Evolutionary conservation across 1,284 basidiomycete genomes (phyloP).

Genomic region (Sphagnurus paluster): DNA sequence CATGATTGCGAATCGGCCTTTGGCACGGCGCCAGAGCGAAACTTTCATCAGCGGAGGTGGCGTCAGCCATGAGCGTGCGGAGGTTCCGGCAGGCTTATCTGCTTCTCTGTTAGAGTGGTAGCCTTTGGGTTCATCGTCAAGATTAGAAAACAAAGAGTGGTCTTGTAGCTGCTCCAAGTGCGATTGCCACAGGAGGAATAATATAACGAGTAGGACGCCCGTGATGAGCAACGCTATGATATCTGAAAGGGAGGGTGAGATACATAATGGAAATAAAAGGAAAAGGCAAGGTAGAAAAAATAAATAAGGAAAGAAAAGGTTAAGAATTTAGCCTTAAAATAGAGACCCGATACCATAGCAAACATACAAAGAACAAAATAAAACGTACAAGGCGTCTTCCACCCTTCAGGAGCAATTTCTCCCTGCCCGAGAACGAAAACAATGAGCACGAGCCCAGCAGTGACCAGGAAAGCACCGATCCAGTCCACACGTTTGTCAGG

Average conservation of each 20-base stretch:
- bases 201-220: conserved; percentile 56
- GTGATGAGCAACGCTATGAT: conserved; percentile 65
- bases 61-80: conserved; percentile 36
- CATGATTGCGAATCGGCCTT: conserved; percentile 66
- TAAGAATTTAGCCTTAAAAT: too few species aligned
- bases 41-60: conserved; percentile 74
- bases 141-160: too few species aligned
- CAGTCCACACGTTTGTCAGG: conserved; percentile 74
- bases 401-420: conserved; percentile 66
- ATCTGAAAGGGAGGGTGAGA: conserved; percentile 36
- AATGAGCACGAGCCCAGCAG: conserved; percentile 74
- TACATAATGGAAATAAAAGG: background rate
- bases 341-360: too few species aligned
- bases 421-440: conserved; percentile 82
- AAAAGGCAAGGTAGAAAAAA: too few species aligned
- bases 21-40: conserved; percentile 64
- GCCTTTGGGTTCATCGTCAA: too few species aligned
- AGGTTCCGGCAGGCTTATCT: too few species aligned
- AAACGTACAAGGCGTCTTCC: conserved; percentile 71
- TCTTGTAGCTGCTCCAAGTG: conserved; percentile 51
- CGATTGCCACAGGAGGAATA: conserved; percentile 72
- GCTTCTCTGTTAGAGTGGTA: too few species aligned
- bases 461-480: conserved; percentile 77
- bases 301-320: too few species aligned
- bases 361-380: background rate